Evolutionary conservation across 2,329 filamentous ascomycete species (phyloP).

Genomic region (Niveomyces coronatus): DNA sequence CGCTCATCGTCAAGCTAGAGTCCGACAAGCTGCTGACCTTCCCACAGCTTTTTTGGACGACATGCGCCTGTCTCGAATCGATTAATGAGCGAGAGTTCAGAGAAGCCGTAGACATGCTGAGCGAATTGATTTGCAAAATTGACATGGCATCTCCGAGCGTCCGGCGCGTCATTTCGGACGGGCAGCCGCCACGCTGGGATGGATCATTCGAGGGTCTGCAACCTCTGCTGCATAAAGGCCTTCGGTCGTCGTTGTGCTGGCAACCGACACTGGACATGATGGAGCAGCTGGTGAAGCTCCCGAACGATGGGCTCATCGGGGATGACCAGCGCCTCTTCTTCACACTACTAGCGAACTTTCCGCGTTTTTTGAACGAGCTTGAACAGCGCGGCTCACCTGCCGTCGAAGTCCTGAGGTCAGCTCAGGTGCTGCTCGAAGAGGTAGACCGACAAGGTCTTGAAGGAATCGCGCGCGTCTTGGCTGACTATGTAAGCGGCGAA

Average conservation of each 20-base stretch:
- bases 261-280: slow-evolving; percentile 68
- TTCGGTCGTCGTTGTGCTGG: slow-evolving; percentile 77
- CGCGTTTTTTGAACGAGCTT: slow-evolving; percentile 70
- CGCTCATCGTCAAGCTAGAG: slow-evolving; percentile 77
- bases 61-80: slow-evolving; percentile 88
- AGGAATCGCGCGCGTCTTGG: slow-evolving; percentile 57
- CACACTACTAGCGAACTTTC: slow-evolving; percentile 82
- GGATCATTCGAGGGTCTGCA: slow-evolving; percentile 80
- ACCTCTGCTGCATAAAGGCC: slow-evolving; percentile 77
- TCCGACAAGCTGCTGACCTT: slow-evolving; percentile 74
- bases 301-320: slow-evolving; percentile 71
- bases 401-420: slow-evolving; percentile 48
- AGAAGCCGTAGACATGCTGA: slow-evolving; percentile 84
- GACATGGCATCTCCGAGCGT: slow-evolving; percentile 64
- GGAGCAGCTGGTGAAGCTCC: slow-evolving; percentile 67
- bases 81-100: slow-evolving; percentile 94
- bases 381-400: slow-evolving; percentile 49
- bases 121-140: slow-evolving; percentile 73
- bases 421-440: slow-evolving; percentile 58
- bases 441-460: slow-evolving; percentile 62
- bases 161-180: slow-evolving; percentile 62
- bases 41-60: slow-evolving; percentile 96
- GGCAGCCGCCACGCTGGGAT: slow-evolving; percentile 79
- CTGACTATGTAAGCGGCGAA: slow-evolving; percentile 56
- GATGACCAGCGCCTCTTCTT: slow-evolving; percentile 75